Conservation (phyloP, 768 basidiomycete species). For the Panaeolus cyanescens region DNA sequence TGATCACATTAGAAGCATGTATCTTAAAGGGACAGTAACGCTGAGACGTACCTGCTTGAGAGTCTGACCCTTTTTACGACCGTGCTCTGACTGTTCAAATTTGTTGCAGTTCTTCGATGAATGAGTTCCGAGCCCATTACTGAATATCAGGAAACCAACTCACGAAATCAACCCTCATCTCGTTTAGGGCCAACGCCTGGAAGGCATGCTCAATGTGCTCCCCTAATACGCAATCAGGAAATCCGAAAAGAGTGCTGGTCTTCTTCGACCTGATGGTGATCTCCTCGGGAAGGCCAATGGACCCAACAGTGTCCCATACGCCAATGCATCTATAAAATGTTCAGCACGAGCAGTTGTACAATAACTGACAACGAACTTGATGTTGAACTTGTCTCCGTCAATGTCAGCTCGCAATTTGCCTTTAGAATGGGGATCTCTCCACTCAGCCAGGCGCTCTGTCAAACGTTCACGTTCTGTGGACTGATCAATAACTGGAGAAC, state of each 20-base stretch:
- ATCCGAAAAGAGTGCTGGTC: conserved; percentile 60
- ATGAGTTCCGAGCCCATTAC: neutral
- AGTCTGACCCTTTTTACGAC: conserved; percentile 54
- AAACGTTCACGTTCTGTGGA: conserved; percentile 40
- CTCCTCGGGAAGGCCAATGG: conserved; percentile 71
- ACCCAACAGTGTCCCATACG: conserved; percentile 80
- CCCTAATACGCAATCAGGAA: conserved; percentile 59
- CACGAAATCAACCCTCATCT: conserved; percentile 70
- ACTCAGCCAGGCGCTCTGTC: conserved; percentile 49
- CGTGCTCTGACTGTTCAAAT: conserved; percentile 58
- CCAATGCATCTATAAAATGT: conserved; percentile 58
- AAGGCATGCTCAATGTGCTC: conserved; percentile 65
- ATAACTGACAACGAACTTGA: conserved; percentile 66
- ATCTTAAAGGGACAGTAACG: neutral
- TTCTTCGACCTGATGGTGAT: conserved; percentile 46
- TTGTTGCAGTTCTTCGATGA: conserved; percentile 60
- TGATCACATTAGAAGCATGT: neutral
- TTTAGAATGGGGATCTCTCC: conserved; percentile 51
- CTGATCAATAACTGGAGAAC: neutral
- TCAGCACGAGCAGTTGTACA: neutral
- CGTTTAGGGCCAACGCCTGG: conserved; percentile 72
- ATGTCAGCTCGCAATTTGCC: conserved; percentile 55
- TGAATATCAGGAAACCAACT: conserved; percentile 21
- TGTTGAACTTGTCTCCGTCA: conserved; percentile 49
- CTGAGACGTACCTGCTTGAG: conserved; percentile 55